Conservation (phyloP, 78 protist genomes). For the Speleostelium caveatum region DNA sequence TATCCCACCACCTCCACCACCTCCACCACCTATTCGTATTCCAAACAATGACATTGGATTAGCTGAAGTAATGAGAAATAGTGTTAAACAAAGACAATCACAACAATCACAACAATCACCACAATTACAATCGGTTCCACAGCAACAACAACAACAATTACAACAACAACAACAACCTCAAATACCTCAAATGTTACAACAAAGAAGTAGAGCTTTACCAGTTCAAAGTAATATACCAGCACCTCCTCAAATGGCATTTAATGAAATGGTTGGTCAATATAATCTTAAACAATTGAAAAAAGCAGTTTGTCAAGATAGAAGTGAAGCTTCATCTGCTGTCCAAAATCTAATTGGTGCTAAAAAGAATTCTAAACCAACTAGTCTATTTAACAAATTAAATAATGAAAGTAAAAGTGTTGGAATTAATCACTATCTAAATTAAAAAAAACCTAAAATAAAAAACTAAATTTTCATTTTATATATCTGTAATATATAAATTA, state of each 20-base stretch:
- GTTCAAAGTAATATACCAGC: background rate
- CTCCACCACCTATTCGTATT: constrained; percentile 43
- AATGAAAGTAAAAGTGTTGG: too few species aligned
- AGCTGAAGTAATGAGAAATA: background rate
- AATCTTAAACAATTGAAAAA: background rate
- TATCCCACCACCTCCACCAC: constrained; percentile 66
- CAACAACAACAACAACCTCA: constrained; percentile 26
- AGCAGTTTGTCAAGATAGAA: constrained; percentile 24
- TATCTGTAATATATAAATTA: too few species aligned
- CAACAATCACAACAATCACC: constrained; percentile 10
- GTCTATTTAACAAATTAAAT: background rate
- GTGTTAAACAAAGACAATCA: background rate
- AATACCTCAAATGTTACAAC: background rate
- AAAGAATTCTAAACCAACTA: background rate
- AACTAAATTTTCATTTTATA: too few species aligned
- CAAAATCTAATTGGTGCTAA: constrained; percentile 35
- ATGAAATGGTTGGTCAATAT: constrained; percentile 38
- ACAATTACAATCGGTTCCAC: background rate
- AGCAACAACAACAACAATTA: constrained; percentile 29
- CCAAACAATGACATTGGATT: background rate
- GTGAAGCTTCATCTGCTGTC: constrained; percentile 27
- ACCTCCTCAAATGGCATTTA: background rate
- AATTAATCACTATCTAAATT: too few species aligned
- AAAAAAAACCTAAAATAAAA: too few species aligned
- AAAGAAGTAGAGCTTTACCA: constrained; percentile 1